Evolutionary conservation across 2,329 filamentous ascomycete genomes (phyloP).

Genomic region (Hymenoscyphus albidus): DNA sequence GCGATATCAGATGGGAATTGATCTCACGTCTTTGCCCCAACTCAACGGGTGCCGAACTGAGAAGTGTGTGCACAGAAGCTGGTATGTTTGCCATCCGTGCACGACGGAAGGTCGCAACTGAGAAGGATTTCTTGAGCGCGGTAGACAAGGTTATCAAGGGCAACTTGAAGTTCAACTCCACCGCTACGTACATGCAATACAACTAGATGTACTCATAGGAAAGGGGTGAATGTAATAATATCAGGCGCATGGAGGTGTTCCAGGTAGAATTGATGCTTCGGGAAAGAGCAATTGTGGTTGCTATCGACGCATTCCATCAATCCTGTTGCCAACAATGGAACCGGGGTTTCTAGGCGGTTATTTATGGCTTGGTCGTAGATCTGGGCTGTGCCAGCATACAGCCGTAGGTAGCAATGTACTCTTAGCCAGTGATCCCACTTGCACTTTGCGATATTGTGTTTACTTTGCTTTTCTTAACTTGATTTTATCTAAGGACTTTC

Average conservation of each 20-base stretch:
- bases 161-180: conserved; percentile 99
- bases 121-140: conserved; percentile 97
- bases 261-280: conserved; percentile 29
- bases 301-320: not conserved
- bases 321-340: not conserved
- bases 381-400: not conserved
- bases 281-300: conserved; percentile 7
- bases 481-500: too few species aligned
- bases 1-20: conserved; percentile 97
- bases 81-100: conserved; percentile 98
- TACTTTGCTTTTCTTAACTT: too few species aligned
- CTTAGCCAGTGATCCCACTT: not conserved
- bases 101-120: conserved; percentile 92
- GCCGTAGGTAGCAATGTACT: not conserved
- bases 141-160: conserved; percentile 99
- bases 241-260: conserved; percentile 34
- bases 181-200: conserved; percentile 97
- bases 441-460: not conserved
- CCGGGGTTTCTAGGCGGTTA: not conserved
- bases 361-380: not conserved
- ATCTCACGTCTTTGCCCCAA: conserved; percentile 97
- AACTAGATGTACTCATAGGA: conserved; percentile 58
- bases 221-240: conserved; percentile 28
- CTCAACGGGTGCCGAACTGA: conserved; percentile 90
- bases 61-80: conserved; percentile 95